phyloP scores from a whole-genome alignment of 148 eudicot species.

The Cornus controversa region DNA sequence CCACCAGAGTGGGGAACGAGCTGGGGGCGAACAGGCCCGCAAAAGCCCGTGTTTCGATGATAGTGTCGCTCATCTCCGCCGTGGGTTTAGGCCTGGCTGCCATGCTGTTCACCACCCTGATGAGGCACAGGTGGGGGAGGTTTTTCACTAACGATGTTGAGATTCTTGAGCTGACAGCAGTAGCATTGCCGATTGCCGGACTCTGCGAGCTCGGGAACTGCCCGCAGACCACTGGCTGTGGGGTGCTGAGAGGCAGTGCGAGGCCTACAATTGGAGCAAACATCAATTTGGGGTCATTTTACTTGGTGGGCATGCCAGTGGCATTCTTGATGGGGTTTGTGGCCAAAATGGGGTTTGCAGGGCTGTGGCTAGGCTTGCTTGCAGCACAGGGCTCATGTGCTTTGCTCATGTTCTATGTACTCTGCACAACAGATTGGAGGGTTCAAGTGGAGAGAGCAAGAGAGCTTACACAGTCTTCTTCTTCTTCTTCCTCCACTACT shows the following conservation, averaged over 20 bases:
- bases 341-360: conserved; percentile 61
- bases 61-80: conserved; percentile 54
- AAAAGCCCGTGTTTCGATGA: conserved; percentile 58
- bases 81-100: conserved; percentile 55
- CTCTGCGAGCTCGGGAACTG: conserved; percentile 93
- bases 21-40: conserved; percentile 69
- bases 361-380: conserved; percentile 81
- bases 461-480: conserved; percentile 45
- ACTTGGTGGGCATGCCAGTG: conserved; percentile 88
- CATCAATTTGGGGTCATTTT: conserved; percentile 84
- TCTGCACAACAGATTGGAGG: conserved; percentile 69
- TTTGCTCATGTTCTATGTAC: conserved; percentile 57
- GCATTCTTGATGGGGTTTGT: conserved; percentile 68
- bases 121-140: conserved; percentile 74
- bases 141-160: conserved; percentile 62
- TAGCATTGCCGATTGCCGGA: conserved; percentile 79
- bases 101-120: conserved; percentile 48
- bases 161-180: conserved; percentile 54
- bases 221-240: conserved; percentile 92
- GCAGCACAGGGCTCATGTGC: conserved; percentile 88
- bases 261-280: conserved; percentile 81
- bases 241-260: conserved; percentile 80
- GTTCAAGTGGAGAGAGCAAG: conserved; percentile 56
- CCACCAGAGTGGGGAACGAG: conserved; percentile 79
- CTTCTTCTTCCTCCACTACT: conserved; percentile 8